Evolutionary conservation across 2,329 filamentous ascomycete species (phyloP).

Genomic region (Alternaria sp.): DNA sequence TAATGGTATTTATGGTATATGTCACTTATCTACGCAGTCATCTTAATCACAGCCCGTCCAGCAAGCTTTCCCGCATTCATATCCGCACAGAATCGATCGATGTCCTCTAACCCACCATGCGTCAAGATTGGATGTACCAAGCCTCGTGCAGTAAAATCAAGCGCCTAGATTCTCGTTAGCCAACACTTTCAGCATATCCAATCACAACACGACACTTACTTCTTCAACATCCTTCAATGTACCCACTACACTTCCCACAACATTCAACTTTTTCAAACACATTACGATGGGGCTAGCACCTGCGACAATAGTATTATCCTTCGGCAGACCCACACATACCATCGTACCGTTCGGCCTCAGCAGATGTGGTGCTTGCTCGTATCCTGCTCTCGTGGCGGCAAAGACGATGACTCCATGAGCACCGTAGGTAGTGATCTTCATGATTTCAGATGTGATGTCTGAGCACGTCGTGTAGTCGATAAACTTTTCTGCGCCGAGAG

Average conservation of each 20-base stretch:
- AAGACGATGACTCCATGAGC: constrained; percentile 86
- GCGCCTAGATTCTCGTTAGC: constrained; percentile 34
- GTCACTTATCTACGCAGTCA: constrained; percentile 25
- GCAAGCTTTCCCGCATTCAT: constrained; percentile 52
- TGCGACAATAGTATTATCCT: constrained; percentile 28
- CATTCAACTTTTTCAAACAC: constrained; percentile 53
- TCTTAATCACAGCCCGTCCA: constrained; percentile 54
- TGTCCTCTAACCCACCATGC: constrained; percentile 50
- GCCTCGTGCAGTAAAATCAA: constrained; percentile 56
- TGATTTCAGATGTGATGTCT: constrained; percentile 65
- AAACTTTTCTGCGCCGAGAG: constrained; percentile 64
- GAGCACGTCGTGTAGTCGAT: constrained; percentile 66
- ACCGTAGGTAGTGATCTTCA: constrained; percentile 63
- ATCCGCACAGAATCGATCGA: constrained; percentile 51
- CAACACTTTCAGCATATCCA: too few species aligned
- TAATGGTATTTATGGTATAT: background rate
- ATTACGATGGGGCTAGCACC: constrained; percentile 48
- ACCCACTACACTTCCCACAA: constrained; percentile 55
- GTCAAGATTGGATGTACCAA: constrained; percentile 53
- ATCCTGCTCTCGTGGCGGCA: constrained; percentile 59
- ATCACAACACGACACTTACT: background rate
- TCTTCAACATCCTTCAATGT: constrained; percentile 57
- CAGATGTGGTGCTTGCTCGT: constrained; percentile 41
- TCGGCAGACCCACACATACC: constrained; percentile 41
- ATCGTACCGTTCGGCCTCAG: constrained; percentile 38